Conservation (phyloP, 1,139 yeast genomes). For the Taphrina confusa region DNA sequence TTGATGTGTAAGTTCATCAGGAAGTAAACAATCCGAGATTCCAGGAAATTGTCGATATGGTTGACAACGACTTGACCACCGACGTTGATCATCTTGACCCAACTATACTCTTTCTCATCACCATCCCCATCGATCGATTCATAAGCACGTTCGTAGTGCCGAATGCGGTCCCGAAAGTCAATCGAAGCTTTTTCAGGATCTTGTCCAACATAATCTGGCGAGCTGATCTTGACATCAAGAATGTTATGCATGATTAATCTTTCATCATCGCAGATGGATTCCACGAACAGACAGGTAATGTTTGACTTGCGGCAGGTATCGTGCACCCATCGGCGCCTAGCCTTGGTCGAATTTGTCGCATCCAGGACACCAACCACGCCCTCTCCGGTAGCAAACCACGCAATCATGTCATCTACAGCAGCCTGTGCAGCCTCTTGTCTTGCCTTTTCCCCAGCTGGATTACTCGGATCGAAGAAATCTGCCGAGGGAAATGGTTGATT, state of each 20-base stretch:
- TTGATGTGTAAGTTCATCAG: constrained; percentile 93
- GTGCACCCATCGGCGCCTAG: constrained; percentile 67
- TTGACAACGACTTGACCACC: constrained; percentile 85
- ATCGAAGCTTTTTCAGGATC: constrained; percentile 70
- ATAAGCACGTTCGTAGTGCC: constrained; percentile 69
- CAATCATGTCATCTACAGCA: constrained; percentile 81
- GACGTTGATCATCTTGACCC: constrained; percentile 82
- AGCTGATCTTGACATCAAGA: constrained; percentile 77
- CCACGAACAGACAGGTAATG: constrained; percentile 88
- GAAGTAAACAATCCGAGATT: constrained; percentile 89
- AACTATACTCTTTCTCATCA: constrained; percentile 67
- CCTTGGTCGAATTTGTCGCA: constrained; percentile 77
- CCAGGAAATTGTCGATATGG: constrained; percentile 81
- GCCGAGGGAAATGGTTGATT: constrained; percentile 62
- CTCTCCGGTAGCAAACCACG: constrained; percentile 69
- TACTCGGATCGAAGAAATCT: constrained; percentile 72
- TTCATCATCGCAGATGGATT: constrained; percentile 85
- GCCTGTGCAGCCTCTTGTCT: constrained; percentile 68
- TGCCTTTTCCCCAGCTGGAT: constrained; percentile 61
- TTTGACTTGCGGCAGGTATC: constrained; percentile 63
- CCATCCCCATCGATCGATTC: constrained; percentile 61
- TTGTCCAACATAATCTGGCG: constrained; percentile 78
- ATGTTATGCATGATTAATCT: constrained; percentile 76
- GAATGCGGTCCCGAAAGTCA: constrained; percentile 74
- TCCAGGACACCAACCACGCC: constrained; percentile 92